Evolutionary conservation across 208 protist genomes (phyloP).

Genomic region (Leishmania lainsoni): DNA sequence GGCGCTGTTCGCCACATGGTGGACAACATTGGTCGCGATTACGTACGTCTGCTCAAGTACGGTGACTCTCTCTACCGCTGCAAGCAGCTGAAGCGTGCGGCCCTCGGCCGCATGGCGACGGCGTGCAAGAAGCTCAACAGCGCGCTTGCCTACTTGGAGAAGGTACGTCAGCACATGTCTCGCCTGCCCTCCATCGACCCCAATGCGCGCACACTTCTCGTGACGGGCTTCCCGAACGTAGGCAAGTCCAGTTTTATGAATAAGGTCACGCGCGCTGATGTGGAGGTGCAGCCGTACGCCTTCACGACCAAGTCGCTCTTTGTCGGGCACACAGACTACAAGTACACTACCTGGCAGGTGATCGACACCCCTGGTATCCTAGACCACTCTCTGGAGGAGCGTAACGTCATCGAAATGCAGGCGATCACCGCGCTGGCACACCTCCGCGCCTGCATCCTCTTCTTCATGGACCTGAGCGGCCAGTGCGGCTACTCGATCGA

Average conservation of each 20-base stretch:
- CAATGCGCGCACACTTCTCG: conserved; percentile 97
- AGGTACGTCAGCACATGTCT: conserved; percentile 99
- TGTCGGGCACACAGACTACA: conserved; percentile 99
- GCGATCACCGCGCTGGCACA: conserved; percentile 99
- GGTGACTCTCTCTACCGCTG: conserved; percentile 99
- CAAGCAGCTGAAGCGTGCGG: conserved; percentile 99
- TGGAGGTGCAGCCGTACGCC: conserved; percentile 99
- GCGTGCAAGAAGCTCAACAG: conserved; percentile 96
- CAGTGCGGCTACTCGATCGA: conserved; percentile 98
- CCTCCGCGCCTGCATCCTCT: conserved; percentile 97
- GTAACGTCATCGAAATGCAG: conserved; percentile 99
- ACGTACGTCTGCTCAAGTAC: conserved; percentile 99
- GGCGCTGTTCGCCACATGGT: conserved; percentile 97
- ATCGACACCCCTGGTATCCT: conserved; percentile 99
- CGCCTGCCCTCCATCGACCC: conserved; percentile 99
- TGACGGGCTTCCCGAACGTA: conserved; percentile 99
- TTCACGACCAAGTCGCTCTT: conserved; percentile 99
- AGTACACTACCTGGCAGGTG: conserved; percentile 99
- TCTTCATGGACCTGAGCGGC: conserved; percentile 99
- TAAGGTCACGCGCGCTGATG: conserved; percentile 99
- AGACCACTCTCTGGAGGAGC: conserved; percentile 99
- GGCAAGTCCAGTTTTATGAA: conserved; percentile 99
- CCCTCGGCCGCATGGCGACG: conserved; percentile 99
- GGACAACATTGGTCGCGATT: conserved; percentile 98
- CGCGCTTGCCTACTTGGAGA: conserved; percentile 98